Percentiles rank a stretch among this genome's conserved stretches.
These are phyloP conservation scores for Aspergillus affinis DNA, from an alignment of 495 filamentous ascomycete genomes.

Conservation along the genomic window DNA sequence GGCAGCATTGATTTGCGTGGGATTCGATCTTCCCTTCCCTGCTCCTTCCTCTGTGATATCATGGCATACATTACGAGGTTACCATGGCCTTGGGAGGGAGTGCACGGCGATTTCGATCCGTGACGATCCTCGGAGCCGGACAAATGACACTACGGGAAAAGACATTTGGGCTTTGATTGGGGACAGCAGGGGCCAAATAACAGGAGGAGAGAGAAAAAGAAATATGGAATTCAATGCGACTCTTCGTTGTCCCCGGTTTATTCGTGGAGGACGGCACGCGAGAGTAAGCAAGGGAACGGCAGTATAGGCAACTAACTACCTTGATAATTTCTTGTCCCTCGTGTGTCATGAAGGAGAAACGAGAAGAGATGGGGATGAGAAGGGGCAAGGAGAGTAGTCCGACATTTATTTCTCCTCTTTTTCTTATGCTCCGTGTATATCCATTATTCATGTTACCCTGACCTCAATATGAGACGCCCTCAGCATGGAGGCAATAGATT, in stretches of 20 bases:
- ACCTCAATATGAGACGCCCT: no score
- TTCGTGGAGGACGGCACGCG: neutral
- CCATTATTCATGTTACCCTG: no score
- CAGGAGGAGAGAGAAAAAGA: neutral
- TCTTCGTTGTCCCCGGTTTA: neutral
- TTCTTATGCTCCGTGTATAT: neutral
- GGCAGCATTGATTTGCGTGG: neutral
- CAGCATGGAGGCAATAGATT: no score
- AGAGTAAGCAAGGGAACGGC: neutral
- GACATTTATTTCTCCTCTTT: constrained; percentile 10
- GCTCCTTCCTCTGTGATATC: neutral
- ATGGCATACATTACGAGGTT: neutral
- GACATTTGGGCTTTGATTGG: neutral
- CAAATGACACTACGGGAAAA: neutral
- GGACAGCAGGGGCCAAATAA: neutral
- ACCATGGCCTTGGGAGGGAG: neutral
- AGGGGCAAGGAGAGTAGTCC: neutral
- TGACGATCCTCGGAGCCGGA: neutral
- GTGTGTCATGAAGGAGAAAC: no score
- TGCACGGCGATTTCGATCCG: neutral
- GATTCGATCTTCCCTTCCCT: neutral
- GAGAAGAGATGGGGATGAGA: no score
- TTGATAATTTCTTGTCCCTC: neutral
- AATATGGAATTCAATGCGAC: neutral
- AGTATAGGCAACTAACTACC: neutral